These are phyloP conservation scores for Isabelozyma rhagii DNA, from an alignment of 805 yeast species.

Conservation along the genomic window DNA sequence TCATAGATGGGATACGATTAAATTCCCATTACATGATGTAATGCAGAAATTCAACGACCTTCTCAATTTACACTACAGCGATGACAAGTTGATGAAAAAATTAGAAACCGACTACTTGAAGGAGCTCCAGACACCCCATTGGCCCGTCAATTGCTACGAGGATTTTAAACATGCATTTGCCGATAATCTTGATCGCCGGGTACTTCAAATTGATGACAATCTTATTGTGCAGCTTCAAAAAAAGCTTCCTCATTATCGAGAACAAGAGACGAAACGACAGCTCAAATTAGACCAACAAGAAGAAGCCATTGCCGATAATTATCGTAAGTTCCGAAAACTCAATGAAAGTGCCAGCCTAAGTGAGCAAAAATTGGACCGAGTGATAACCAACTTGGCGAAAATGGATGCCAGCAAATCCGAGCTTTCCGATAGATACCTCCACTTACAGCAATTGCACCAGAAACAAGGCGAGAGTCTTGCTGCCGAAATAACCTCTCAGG, in stretches of 20 bases:
- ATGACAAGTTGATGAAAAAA: constrained; percentile 21
- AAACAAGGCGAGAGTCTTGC: constrained; percentile 5
- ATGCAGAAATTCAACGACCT: constrained; percentile 18
- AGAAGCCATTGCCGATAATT: constrained; percentile 27
- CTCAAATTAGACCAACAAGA: constrained; percentile 30
- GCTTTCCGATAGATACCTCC: constrained; percentile 4
- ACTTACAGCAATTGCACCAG: background rate
- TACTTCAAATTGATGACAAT: constrained; percentile 15
- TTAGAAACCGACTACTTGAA: constrained; percentile 12
- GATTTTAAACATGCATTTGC: constrained; percentile 27
- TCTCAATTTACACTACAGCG: constrained; percentile 13
- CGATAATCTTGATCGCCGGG: constrained; percentile 18
- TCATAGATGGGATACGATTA: constrained; percentile 15
- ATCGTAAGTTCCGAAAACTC: constrained; percentile 26
- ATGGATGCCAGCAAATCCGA: constrained; percentile 13
- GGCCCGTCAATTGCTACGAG: constrained; percentile 13
- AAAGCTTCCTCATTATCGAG: constrained; percentile 19
- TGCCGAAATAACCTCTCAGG: constrained; percentile 14
- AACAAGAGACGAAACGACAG: constrained; percentile 29
- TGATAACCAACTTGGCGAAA: constrained; percentile 26
- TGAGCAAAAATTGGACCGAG: constrained; percentile 30
- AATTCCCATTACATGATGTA: constrained; percentile 10
- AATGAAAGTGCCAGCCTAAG: constrained; percentile 32
- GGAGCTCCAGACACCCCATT: constrained; percentile 8
- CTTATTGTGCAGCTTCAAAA: constrained; percentile 9